Base-by-base conservation (phyloP, 306 rosid species). In the Myrica gale region DNA sequence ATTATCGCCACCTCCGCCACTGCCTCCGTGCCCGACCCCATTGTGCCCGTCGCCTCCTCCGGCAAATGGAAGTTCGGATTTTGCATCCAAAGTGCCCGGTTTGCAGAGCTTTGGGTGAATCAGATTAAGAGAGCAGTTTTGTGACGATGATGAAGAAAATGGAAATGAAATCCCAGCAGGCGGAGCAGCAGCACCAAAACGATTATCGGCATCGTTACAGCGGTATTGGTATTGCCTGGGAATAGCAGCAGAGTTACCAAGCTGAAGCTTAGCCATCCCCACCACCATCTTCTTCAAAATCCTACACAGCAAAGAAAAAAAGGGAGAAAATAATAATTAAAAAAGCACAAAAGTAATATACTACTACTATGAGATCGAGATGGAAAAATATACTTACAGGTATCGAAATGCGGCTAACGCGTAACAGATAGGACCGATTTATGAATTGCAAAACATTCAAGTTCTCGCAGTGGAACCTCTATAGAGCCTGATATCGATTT, bases 11-110 rank as follows among this genome's bases (percentile, higher is more conserved):
- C 76, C 76, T 3, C 80, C 82, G 1, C 91, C 88, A 0, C 80
- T 81, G 1, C 91, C 88, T 0, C 84, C 84, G 12, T 72, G 73
- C n/a, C 92, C 87, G 3, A 76, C 16, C 73, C 93, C 91, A 46
- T 39, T 56, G n/a, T 72, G 52, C 3, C 81, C 88, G 47, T 71
- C 71, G 1, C 94, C 97, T 3, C 95, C 97, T 2, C 94, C 89
- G 61, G 90, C 84, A 8, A 70, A 75, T 13, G 87, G 81, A 68
- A 82, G 75, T 41, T 89, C 81, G 75, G 89, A 71, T 26, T 79
- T 86, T 32, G 68, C 68, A 6, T 68, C 74, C 62, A 77, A 73
- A 42, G 54, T 77, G 63, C 71, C 41, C 2, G 63, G 39, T n/a
- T 73, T 74, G 1, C 78, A 57, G 15, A 77, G 75, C 13, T 74